Evolutionary conservation across 345 rosid species (phyloP).

Genomic region (Diplotaxis tenuifolia): DNA sequence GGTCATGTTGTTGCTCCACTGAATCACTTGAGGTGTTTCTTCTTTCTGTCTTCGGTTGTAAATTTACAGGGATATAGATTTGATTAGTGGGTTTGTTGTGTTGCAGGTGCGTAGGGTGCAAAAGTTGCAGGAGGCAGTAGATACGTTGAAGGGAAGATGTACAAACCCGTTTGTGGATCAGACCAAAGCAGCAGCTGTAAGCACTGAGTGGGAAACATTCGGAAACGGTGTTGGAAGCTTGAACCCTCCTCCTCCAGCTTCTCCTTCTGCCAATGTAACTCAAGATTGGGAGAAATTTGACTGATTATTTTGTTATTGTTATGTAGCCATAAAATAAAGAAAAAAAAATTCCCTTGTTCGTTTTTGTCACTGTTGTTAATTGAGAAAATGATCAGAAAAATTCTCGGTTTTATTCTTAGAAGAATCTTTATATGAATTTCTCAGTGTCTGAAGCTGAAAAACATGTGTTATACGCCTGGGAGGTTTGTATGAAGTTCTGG

Average conservation of each 20-base stretch:
- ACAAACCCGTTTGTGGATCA: slow-evolving; percentile 51
- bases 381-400: slow-evolving; percentile 6
- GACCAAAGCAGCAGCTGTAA: slow-evolving; percentile 47
- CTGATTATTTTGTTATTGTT: slow-evolving; percentile 34
- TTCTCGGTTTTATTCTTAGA: background rate
- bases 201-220: slow-evolving; percentile 80
- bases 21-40: background rate
- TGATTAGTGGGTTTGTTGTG: background rate
- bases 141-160: slow-evolving; percentile 62
- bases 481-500: background rate
- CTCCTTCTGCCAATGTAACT: slow-evolving; percentile 53
- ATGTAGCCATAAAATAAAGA: background rate
- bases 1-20: background rate
- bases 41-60: too few species aligned
- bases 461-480: background rate
- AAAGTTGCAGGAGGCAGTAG: slow-evolving; percentile 64
- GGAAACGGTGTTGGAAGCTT: slow-evolving; percentile 72
- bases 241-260: slow-evolving; percentile 53
- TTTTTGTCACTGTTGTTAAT: background rate
- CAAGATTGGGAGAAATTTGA: slow-evolving; percentile 79
- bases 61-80: background rate
- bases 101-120: slow-evolving; percentile 75
- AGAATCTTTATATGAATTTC: background rate
- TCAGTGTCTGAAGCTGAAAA: background rate
- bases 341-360: background rate